Conservation (phyloP, 2,329 filamentous ascomycete species). For the Dendrostoma leiphaemia region DNA sequence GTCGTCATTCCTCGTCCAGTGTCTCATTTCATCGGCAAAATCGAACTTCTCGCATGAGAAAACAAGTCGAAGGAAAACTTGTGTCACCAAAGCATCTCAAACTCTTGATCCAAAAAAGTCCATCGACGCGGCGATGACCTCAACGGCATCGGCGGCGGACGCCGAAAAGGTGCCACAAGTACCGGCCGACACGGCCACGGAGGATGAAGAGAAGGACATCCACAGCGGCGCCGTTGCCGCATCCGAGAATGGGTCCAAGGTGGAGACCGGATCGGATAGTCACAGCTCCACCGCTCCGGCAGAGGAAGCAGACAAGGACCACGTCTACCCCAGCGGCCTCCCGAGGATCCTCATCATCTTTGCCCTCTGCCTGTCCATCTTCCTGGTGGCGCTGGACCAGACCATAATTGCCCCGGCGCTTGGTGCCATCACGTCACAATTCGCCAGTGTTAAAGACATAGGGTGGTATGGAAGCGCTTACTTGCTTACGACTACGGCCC, state of each 20-base stretch:
- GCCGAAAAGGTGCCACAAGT: conserved; percentile 2
- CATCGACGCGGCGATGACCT: neutral
- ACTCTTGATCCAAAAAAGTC: no score
- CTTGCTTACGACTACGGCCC: conserved; percentile 46
- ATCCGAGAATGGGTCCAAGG: neutral
- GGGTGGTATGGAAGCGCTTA: conserved; percentile 53
- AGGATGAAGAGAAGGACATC: neutral
- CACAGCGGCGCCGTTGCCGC: neutral
- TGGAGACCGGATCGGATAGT: neutral
- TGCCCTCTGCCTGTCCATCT: conserved; percentile 44
- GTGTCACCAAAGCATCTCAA: no score
- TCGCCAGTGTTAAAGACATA: conserved; percentile 43
- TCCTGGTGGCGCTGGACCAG: conserved; percentile 50
- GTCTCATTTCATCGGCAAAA: no score
- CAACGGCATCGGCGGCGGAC: neutral
- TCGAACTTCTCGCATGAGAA: no score
- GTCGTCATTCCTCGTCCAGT: no score
- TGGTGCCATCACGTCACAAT: conserved; percentile 48
- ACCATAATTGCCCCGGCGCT: conserved; percentile 53
- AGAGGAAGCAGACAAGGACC: conserved; percentile 18
- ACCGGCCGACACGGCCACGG: neutral
- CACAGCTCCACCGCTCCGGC: neutral
- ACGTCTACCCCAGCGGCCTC: conserved; percentile 37
- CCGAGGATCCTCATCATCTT: conserved; percentile 40
- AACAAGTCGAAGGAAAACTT: no score